phyloP scores from a whole-genome alignment of 805 yeast species.

The Phaffomyces antillensis region DNA sequence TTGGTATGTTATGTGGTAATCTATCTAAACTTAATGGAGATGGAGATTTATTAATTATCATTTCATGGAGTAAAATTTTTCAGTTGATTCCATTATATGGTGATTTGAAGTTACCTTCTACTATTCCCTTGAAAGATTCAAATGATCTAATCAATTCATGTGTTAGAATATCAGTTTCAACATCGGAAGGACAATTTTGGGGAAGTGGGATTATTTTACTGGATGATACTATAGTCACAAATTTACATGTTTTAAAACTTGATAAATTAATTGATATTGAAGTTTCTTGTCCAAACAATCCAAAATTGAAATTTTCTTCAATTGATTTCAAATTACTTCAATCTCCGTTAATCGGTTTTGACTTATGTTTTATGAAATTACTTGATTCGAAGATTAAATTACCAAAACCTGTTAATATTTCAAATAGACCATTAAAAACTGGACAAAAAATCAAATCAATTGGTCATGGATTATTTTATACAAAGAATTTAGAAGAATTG shows the following conservation, averaged over 20 bases:
- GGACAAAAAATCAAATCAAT: conserved; percentile 18
- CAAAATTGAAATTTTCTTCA: conserved; percentile 1
- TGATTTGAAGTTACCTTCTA: neutral
- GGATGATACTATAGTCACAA: conserved; percentile 16
- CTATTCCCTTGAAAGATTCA: neutral
- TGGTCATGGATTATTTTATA: conserved; percentile 22
- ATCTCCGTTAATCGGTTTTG: conserved; percentile 21
- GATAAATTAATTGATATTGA: conserved; percentile 7
- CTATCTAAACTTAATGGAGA: conserved; percentile 22
- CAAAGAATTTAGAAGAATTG: conserved; percentile 3
- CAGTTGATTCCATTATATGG: conserved; percentile 6
- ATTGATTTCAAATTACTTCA: conserved; percentile 10
- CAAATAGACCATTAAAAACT: conserved; percentile 6
- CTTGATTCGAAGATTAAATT: conserved; percentile 1
- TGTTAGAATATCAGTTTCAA: conserved; percentile 17
- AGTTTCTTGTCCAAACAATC: conserved; percentile 9
- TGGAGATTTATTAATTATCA: conserved; percentile 19
- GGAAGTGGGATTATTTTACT: conserved; percentile 23
- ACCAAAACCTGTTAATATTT: conserved; percentile 11
- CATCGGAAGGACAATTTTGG: conserved; percentile 19
- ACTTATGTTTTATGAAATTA: conserved; percentile 19
- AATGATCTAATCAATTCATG: conserved; percentile 12
- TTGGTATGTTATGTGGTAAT: conserved; percentile 20
- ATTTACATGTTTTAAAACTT: conserved; percentile 20
- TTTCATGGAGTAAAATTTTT: conserved; percentile 21